Evolutionary conservation across 495 filamentous ascomycete species (phyloP).

Genomic region (Chaetomium fimeti): DNA sequence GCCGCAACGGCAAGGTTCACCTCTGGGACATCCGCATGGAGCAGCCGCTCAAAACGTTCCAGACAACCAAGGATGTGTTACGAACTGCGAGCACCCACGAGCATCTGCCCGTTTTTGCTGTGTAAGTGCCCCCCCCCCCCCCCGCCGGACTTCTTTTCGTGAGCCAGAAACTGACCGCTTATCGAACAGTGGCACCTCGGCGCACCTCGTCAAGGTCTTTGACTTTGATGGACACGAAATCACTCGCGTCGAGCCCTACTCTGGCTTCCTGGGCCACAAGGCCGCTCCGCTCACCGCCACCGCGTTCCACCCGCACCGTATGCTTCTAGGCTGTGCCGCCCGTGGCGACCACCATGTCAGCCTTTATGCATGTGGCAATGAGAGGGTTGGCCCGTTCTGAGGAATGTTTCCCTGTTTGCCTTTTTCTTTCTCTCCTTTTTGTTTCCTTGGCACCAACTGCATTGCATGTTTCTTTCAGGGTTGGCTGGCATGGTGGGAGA

Average conservation of each 20-base stretch:
- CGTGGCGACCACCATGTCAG: conserved; percentile 71
- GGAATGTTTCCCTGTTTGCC: too few relatives aligned
- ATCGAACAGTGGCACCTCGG: conserved; percentile 69
- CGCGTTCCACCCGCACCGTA: conserved; percentile 93
- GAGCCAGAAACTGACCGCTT: conserved; percentile 31
- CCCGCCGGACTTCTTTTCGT: neutral
- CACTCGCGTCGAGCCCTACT: conserved; percentile 81
- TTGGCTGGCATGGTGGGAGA: neutral
- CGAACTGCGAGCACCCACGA: conserved; percentile 90
- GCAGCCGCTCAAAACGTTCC: conserved; percentile 66
- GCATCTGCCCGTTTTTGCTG: conserved; percentile 92
- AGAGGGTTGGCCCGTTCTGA: conserved; percentile 28
- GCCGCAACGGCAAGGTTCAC: conserved; percentile 85
- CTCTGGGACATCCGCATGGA: conserved; percentile 95
- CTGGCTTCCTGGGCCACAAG: conserved; percentile 73
- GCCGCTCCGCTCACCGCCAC: conserved; percentile 79
- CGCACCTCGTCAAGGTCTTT: conserved; percentile 86
- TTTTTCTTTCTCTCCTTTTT: neutral
- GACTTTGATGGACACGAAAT: conserved; percentile 78
- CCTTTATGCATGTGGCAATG: conserved; percentile 57
- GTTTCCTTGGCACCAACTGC: too few relatives aligned
- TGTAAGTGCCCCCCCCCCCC: conserved; percentile 60
- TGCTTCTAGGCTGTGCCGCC: conserved; percentile 82
- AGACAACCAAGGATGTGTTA: conserved; percentile 73
- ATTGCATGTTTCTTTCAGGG: neutral